These are phyloP conservation scores for Fusarium burgessii DNA, from an alignment of 2,329 filamentous ascomycete species.

Conservation along the genomic window DNA sequence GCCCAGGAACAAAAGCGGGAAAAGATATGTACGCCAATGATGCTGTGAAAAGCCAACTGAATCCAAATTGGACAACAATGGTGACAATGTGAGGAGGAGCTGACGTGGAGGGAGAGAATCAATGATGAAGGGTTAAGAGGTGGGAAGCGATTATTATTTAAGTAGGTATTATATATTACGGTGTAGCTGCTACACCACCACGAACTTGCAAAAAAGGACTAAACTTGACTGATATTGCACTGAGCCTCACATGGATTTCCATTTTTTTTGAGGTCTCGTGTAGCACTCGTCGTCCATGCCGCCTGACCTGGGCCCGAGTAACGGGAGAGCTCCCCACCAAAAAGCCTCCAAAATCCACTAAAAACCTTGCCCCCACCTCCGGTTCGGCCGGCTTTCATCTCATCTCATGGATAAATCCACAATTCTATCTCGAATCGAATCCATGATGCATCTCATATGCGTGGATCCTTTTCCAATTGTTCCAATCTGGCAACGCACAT, in stretches of 20 bases:
- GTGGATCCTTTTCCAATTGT: constrained; percentile 25
- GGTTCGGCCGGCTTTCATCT: constrained; percentile 14
- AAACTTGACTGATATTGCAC: background rate
- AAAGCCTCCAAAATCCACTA: background rate
- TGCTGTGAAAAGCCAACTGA: constrained; percentile 11
- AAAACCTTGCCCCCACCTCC: constrained; percentile 8
- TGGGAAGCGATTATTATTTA: constrained; percentile 7
- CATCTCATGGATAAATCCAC: constrained; percentile 11
- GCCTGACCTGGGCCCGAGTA: constrained; percentile 6
- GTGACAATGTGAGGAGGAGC: constrained; percentile 1
- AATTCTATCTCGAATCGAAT: constrained; percentile 24
- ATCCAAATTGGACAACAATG: background rate
- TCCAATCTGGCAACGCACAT: constrained; percentile 16
- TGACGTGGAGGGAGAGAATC: background rate
- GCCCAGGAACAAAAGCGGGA: constrained; percentile 34
- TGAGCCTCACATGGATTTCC: background rate
- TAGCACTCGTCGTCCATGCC: background rate
- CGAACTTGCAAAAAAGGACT: background rate
- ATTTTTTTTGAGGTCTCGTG: background rate
- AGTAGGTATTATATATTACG: background rate
- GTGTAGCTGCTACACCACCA: background rate
- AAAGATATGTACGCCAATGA: constrained; percentile 33
- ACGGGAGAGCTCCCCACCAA: constrained; percentile 21
- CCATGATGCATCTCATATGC: constrained; percentile 28
- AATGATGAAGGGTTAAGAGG: background rate